Conservation (phyloP, 2,329 filamentous ascomycete species). For the Zymoseptoria tritici region DNA sequence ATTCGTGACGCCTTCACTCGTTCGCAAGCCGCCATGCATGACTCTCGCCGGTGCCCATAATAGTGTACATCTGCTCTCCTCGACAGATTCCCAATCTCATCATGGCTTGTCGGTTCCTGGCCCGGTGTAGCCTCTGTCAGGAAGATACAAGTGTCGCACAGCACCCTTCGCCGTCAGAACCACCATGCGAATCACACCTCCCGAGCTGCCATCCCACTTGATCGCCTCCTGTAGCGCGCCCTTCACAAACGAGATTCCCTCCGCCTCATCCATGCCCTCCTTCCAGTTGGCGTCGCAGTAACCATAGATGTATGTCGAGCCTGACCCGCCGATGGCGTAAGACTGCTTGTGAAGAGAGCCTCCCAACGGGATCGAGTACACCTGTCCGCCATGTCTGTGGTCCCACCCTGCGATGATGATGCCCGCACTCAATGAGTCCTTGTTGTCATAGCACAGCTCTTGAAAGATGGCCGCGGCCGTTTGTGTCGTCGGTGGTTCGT, state of each 20-base stretch:
- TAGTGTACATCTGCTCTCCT: not conserved
- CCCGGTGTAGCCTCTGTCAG: conserved; percentile 79
- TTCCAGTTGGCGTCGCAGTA: conserved; percentile 96
- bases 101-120: conserved; percentile 47
- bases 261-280: conserved; percentile 87
- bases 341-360: conserved; percentile 96
- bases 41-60: not conserved
- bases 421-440: conserved; percentile 84
- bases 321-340: conserved; percentile 92
- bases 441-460: conserved; percentile 96
- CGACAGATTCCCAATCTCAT: not conserved
- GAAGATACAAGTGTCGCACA: conserved; percentile 88
- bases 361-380: conserved; percentile 93
- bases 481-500: conserved; percentile 85
- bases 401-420: conserved; percentile 99
- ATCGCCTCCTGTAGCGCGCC: conserved; percentile 86
- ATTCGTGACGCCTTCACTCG: not conserved
- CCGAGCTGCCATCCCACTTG: conserved; percentile 98
- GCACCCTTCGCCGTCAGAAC: conserved; percentile 86
- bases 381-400: conserved; percentile 86
- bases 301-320: conserved; percentile 98
- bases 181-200: conserved; percentile 96
- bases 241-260: conserved; percentile 90
- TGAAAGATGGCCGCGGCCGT: conserved; percentile 94
- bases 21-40: not conserved